Percentiles rank a stretch among this genome's conserved stretches.
These are phyloP conservation scores for Pythium apleroticum DNA, from an alignment of 352 stramenopile genomes.

Conservation along the genomic window DNA sequence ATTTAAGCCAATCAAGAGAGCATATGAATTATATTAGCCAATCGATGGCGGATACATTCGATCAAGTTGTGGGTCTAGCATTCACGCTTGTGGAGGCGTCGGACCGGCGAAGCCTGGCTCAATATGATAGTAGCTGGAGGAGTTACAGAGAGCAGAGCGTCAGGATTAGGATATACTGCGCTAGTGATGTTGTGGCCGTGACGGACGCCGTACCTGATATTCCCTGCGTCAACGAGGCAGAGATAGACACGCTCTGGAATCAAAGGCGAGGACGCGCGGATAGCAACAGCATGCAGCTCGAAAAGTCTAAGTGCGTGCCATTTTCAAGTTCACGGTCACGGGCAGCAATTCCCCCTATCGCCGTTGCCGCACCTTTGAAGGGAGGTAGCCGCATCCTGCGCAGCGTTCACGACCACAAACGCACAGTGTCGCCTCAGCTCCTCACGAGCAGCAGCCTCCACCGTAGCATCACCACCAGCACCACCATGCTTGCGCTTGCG, in stretches of 20 bases:
- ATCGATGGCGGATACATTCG: not conserved
- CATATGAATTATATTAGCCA: not conserved
- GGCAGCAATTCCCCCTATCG: too few species aligned
- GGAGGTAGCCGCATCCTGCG: not conserved
- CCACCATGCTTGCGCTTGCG: not conserved
- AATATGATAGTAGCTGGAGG: not conserved
- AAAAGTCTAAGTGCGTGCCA: not conserved
- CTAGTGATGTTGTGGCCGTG: too few species aligned
- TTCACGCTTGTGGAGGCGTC: not conserved
- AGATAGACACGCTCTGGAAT: not conserved
- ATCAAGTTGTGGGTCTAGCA: too few species aligned
- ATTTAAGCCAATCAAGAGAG: too few species aligned
- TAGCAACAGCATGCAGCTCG: not conserved
- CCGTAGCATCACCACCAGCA: not conserved
- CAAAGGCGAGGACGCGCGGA: not conserved
- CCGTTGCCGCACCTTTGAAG: not conserved
- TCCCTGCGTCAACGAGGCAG: not conserved
- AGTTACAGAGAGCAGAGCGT: not conserved
- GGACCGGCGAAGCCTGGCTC: not conserved
- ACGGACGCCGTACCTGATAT: constrained; percentile 1
- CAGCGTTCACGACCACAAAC: not conserved
- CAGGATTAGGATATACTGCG: too few species aligned
- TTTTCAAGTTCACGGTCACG: too few species aligned
- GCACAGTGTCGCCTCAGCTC: not conserved
- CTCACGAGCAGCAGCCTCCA: not conserved